Conservation (phyloP, 1,284 basidiomycete species). For the Porogramme epimiltina region DNA sequence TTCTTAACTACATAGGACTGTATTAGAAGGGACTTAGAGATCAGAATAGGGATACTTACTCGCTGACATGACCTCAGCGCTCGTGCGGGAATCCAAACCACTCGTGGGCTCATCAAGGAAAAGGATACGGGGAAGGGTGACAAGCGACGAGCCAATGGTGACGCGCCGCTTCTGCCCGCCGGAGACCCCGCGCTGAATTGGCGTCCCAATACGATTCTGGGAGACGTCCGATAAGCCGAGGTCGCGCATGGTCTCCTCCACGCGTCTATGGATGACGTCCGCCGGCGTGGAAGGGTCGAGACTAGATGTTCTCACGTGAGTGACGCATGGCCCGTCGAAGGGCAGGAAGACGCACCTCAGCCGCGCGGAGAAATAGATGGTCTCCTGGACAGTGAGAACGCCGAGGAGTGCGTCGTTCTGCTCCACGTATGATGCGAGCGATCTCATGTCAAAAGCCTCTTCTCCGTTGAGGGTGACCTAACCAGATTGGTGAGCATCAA, state of each 20-base stretch:
- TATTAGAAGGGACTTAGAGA: no score
- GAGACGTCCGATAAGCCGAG: not conserved
- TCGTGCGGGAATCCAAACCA: not conserved
- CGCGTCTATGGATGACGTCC: not conserved
- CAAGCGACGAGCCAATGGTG: not conserved
- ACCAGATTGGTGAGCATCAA: not conserved
- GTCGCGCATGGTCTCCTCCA: not conserved
- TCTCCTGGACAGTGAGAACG: not conserved
- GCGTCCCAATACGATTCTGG: not conserved
- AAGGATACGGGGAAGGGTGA: not conserved
- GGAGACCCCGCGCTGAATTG: not conserved
- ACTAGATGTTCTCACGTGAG: not conserved
- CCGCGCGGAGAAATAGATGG: not conserved
- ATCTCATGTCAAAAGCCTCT: not conserved
- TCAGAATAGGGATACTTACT: not conserved
- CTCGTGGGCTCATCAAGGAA: not conserved
- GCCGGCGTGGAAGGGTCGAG: not conserved
- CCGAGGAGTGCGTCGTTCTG: not conserved
- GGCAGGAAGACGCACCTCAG: not conserved
- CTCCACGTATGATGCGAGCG: not conserved
- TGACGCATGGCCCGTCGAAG: no score
- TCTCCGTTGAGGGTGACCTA: not conserved
- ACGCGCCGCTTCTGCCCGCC: not conserved
- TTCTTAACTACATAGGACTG: not conserved
- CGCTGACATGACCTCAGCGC: not conserved